Conservation (phyloP, 768 basidiomycete genomes). For the Russula sp. region DNA sequence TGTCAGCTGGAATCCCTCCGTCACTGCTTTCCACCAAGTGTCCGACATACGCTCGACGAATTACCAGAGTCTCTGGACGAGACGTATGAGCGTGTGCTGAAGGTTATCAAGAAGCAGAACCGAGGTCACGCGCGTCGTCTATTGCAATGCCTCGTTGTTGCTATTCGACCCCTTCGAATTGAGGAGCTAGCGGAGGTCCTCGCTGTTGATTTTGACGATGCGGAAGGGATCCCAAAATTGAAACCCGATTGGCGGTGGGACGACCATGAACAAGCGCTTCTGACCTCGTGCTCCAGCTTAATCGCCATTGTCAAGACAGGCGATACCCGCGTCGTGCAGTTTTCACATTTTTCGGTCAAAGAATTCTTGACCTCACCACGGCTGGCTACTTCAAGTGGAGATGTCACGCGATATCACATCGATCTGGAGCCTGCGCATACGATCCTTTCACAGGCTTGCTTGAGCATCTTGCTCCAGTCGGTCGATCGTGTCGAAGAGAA, state of each 20-base stretch:
- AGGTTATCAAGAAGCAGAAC: background rate
- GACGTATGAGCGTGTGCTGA: constrained; percentile 14
- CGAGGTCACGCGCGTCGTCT: constrained; percentile 5
- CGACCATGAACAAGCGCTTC: constrained; percentile 8
- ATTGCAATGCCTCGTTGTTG: constrained; percentile 10
- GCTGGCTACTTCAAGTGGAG: background rate
- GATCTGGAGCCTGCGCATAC: background rate
- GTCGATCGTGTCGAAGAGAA: background rate
- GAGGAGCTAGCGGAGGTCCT: constrained; percentile 15
- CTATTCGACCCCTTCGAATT: constrained; percentile 6
- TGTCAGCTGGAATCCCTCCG: constrained; percentile 14
- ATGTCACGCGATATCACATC: constrained; percentile 7
- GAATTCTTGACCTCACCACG: constrained; percentile 7
- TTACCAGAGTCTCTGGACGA: background rate
- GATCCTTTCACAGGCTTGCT: background rate
- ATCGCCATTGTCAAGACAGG: background rate
- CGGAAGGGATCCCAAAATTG: constrained; percentile 3
- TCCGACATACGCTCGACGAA: background rate
- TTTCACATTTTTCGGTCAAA: constrained; percentile 12
- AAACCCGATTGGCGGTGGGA: background rate
- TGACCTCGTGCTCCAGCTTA: background rate
- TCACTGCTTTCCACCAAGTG: background rate
- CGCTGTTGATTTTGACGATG: background rate
- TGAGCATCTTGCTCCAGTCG: background rate
- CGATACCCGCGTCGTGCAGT: background rate